Evolutionary conservation across 176 grass and related monocot genomes (phyloP).

Genomic region (Hordeum marinum): DNA sequence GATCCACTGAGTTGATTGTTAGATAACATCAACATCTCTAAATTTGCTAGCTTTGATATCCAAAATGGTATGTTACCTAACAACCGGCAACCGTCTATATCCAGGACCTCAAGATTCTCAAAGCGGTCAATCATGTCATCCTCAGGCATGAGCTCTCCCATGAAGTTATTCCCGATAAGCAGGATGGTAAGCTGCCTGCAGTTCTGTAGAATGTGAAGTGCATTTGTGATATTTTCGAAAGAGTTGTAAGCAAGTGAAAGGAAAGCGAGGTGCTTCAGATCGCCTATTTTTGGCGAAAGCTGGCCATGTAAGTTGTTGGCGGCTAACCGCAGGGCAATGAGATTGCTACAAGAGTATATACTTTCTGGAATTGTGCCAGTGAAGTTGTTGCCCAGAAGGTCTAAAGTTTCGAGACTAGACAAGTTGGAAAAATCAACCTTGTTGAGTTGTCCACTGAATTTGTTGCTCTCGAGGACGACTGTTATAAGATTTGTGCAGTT

Average conservation of each 20-base stretch:
- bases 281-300: slow-evolving; percentile 7
- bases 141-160: neutral
- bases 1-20: slow-evolving; percentile 24
- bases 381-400: slow-evolving; percentile 31
- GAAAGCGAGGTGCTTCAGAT: slow-evolving; percentile 30
- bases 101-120: slow-evolving; percentile 25
- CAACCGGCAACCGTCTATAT: slow-evolving; percentile 13
- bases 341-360: slow-evolving; percentile 35
- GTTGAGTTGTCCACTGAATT: slow-evolving; percentile 10
- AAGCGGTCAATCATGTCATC: slow-evolving; percentile 23
- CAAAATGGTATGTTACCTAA: slow-evolving; percentile 37
- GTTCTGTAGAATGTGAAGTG: slow-evolving; percentile 5
- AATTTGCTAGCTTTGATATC: slow-evolving; percentile 1
- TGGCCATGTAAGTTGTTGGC: neutral
- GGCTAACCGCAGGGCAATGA: slow-evolving; percentile 32
- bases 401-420: slow-evolving; percentile 12
- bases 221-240: slow-evolving; percentile 19
- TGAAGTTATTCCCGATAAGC: neutral
- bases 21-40: no score
- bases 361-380: slow-evolving; percentile 34
- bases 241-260: slow-evolving; percentile 19
- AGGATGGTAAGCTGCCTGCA: neutral
- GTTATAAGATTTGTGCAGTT: slow-evolving; percentile 23
- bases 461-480: slow-evolving; percentile 21
- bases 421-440: slow-evolving; percentile 38